phyloP scores from a whole-genome alignment of 257 asterid genomes.

The Coffea canephora region DNA sequence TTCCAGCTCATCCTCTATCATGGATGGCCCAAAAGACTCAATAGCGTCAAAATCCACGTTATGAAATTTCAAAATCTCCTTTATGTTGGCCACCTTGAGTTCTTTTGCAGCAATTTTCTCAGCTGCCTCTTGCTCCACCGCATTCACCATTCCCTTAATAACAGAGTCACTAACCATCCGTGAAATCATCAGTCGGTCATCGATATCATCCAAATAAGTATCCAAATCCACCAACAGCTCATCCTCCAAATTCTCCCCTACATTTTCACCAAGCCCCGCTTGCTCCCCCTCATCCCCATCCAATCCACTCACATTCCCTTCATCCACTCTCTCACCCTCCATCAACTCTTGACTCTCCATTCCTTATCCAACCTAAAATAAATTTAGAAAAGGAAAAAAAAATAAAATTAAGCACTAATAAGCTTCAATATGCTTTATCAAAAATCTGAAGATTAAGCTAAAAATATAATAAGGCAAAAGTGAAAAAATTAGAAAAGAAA shows the following conservation, averaged over 20 bases:
- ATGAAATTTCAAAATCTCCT: slow-evolving; percentile 32
- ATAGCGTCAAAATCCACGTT: slow-evolving; percentile 18
- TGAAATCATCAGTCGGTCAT: slow-evolving; percentile 53
- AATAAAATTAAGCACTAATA: neutral
- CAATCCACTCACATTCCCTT: slow-evolving; percentile 20
- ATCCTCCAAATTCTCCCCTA: slow-evolving; percentile 50
- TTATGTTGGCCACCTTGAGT: slow-evolving; percentile 51
- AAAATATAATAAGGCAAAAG: neutral
- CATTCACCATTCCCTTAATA: slow-evolving; percentile 80
- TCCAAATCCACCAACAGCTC: slow-evolving; percentile 67
- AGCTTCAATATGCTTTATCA: neutral
- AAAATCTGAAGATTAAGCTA: neutral
- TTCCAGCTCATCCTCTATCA: slow-evolving; percentile 11
- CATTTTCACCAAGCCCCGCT: slow-evolving; percentile 27
- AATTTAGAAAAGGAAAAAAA: neutral
- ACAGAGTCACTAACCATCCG: slow-evolving; percentile 85
- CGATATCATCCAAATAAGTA: slow-evolving; percentile 63
- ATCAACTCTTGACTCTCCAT: slow-evolving; percentile 22
- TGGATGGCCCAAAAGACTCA: slow-evolving; percentile 22
- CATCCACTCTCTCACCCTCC: slow-evolving; percentile 24
- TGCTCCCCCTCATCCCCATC: slow-evolving; percentile 18
- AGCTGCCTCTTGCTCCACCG: slow-evolving; percentile 75
- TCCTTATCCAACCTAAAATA: slow-evolving; percentile 4
- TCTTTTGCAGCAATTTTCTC: slow-evolving; percentile 66
- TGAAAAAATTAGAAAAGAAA: neutral